Evolutionary conservation across 2,329 filamentous ascomycete genomes (phyloP).

Genomic region (Fusarium sp.): DNA sequence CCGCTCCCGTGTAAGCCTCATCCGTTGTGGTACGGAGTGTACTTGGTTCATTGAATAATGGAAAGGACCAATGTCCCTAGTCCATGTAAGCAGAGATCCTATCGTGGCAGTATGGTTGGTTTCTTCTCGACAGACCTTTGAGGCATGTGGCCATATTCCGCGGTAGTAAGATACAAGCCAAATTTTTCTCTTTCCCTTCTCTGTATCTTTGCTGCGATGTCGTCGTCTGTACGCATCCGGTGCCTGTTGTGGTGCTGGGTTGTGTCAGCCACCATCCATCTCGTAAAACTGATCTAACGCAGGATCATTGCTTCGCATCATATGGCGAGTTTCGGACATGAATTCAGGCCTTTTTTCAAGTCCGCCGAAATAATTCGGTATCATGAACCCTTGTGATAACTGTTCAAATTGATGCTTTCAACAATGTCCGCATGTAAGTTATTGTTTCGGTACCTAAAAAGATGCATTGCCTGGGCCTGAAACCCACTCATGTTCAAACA

Average conservation of each 20-base stretch:
- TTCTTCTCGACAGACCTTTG: neutral
- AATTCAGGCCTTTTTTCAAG: neutral
- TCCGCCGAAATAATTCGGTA: constrained; percentile 11
- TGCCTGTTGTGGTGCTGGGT: neutral
- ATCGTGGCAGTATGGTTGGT: neutral
- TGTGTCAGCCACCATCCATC: neutral
- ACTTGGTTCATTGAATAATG: neutral
- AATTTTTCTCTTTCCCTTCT: neutral
- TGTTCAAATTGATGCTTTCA: neutral
- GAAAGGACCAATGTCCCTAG: neutral
- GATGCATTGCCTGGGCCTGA: neutral
- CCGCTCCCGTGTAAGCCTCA: constrained; percentile 28
- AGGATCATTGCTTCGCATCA: neutral
- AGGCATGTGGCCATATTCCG: neutral
- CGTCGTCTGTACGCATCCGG: neutral
- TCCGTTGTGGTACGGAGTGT: constrained; percentile 5
- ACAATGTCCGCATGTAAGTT: neutral
- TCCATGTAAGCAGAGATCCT: constrained; percentile 3
- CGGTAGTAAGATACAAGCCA: neutral
- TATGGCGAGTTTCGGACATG: neutral
- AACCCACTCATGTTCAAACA: too few species aligned
- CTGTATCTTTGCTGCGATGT: neutral
- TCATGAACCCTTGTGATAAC: neutral
- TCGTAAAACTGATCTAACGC: neutral
- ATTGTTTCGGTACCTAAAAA: neutral